These are phyloP conservation scores for Cyclocybe aegerita DNA, from an alignment of 768 basidiomycete genomes.

Conservation along the genomic window DNA sequence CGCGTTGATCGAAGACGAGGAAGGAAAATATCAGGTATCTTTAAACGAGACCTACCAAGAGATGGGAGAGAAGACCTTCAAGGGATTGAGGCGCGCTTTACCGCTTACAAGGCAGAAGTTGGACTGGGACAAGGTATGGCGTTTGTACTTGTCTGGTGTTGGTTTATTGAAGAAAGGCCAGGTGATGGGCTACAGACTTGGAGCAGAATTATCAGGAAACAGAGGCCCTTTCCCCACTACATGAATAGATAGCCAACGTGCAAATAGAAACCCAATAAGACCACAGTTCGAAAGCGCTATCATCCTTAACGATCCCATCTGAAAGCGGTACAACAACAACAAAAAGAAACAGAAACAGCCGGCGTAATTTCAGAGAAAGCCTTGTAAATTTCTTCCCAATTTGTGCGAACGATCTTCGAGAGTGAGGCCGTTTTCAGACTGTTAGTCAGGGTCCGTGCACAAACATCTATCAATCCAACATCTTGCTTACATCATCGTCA, in stretches of 20 bases:
- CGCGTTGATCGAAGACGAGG: slow-evolving; percentile 79
- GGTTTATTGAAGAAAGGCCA: slow-evolving; percentile 14
- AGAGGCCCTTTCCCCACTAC: slow-evolving; percentile 51
- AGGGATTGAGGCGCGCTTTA: slow-evolving; percentile 83
- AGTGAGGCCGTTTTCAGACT: slow-evolving; percentile 1
- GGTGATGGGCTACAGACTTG: slow-evolving; percentile 67
- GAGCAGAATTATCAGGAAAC: slow-evolving; percentile 70
- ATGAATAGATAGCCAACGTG: background rate
- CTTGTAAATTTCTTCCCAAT: no score
- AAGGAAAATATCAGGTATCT: slow-evolving; percentile 74
- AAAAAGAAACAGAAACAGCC: background rate
- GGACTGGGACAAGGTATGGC: slow-evolving; percentile 88
- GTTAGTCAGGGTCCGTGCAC: slow-evolving; percentile 39
- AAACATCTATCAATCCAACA: slow-evolving; percentile 12
- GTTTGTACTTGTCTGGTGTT: background rate
- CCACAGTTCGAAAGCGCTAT: background rate
- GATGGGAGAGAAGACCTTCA: slow-evolving; percentile 94
- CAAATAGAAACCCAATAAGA: background rate
- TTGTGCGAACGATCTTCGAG: no score
- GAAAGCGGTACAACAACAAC: background rate
- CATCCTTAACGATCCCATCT: no score
- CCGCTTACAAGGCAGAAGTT: slow-evolving; percentile 92
- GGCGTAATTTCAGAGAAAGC: no score
- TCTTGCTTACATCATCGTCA: slow-evolving; percentile 41
- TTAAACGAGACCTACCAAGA: slow-evolving; percentile 83